Evolutionary conservation across 139 green algal genomes (phyloP), one percentile per base, ranked within the genome.

Genomic region (Micractinium sp.): DNA sequence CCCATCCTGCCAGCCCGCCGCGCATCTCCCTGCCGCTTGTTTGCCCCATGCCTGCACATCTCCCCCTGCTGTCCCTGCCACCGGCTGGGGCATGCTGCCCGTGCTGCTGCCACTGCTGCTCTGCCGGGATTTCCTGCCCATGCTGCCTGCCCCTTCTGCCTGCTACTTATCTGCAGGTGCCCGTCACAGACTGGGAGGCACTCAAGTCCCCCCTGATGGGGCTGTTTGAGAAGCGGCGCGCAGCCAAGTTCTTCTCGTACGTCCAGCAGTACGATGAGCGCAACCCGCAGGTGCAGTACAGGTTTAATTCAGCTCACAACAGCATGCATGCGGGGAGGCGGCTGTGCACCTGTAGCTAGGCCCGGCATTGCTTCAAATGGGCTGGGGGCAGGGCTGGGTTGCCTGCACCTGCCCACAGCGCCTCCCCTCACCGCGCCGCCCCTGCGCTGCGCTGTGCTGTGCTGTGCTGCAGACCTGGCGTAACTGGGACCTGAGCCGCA

Each of bases 221-320:
- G 18, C 90, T 99, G 35, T 99, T 99, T 90, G 98, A 99, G 92
- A 99, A 99, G 96, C 92, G 96, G 36, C 92, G 98, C 2, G 97
- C 97, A 16, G 90, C 94, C 60, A 97, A 95, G 88, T 99, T 99
- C 93, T 98, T 99, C 92, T 91, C 95, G 88, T 99, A 96, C 89
- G 94, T 98, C 1, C 97, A 99, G 91, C 94, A 98, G 82, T 99
- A 98, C 90, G 93, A 98, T 31, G 87, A 93, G 76, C 88, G 85
- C 13, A 90, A 99, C 89, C 94, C 97, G 4, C 86, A 79, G 83
- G 83, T 80, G 82, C 63, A 2, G 20, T 71, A 27, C 20, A 27
- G 63, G 12, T 71, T 71, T 2, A 71, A 27, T 71, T 25, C 63
- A 27, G 63, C 14, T 3, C 25, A 13, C n/a, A 19, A 13, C n/a